These are phyloP conservation scores for Ustilago hordei DNA, from an alignment of 1,284 basidiomycete genomes.

Conservation along the genomic window DNA sequence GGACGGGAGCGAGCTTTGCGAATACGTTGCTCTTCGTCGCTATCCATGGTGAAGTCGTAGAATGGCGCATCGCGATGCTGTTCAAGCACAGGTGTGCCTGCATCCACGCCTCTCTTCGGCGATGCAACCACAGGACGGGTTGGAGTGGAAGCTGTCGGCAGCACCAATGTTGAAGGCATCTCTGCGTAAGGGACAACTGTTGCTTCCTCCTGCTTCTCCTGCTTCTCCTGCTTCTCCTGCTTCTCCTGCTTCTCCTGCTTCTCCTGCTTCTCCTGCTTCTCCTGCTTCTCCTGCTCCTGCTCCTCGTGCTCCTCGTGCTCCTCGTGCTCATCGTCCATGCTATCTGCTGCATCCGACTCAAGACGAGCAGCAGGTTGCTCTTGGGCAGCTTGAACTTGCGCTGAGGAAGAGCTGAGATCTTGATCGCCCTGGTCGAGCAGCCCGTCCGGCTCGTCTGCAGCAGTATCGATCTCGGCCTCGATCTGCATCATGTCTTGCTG, in stretches of 20 bases:
- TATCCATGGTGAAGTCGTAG: conserved; percentile 49
- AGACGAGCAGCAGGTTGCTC: not conserved
- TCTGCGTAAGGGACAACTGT: not conserved
- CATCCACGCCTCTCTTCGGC: conserved; percentile 9
- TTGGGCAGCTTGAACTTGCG: not conserved
- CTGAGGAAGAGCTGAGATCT: not conserved
- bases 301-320: too few species aligned
- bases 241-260: too few species aligned
- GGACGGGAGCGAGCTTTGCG: conserved; percentile 31
- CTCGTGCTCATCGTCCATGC: not conserved
- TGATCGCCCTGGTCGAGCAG: not conserved
- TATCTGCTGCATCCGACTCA: not conserved
- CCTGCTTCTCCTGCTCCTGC: too few species aligned
- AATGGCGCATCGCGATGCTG: conserved; percentile 41
- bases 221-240: too few species aligned
- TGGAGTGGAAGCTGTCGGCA: not conserved
- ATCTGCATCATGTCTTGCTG: conserved; percentile 28
- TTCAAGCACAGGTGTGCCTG: conserved; percentile 32
- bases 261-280: too few species aligned
- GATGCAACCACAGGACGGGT: not conserved
- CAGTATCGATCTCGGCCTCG: conserved; percentile 17
- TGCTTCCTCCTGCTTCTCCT: not conserved
- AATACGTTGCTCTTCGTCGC: conserved; percentile 43
- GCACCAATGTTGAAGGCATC: not conserved
- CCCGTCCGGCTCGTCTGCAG: not conserved